These are phyloP conservation scores for Epichloe hybrida DNA, from an alignment of 2,329 filamentous ascomycete species.

Conservation along the genomic window DNA sequence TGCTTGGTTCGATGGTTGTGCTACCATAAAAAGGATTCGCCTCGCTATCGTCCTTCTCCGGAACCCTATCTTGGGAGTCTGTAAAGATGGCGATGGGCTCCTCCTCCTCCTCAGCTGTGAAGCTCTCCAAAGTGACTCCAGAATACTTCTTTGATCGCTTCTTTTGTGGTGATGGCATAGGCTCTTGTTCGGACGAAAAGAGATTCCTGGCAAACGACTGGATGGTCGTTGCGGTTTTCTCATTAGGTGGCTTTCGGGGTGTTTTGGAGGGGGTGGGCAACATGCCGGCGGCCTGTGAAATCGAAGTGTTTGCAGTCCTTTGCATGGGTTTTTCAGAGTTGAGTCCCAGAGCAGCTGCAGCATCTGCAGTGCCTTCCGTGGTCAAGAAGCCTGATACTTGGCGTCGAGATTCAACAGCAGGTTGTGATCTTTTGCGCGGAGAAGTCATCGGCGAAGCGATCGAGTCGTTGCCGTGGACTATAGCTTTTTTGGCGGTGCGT, in stretches of 20 bases:
- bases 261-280: slow-evolving; percentile 76
- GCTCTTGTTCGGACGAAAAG: slow-evolving; percentile 45
- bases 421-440: slow-evolving; percentile 37
- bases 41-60: slow-evolving; percentile 47
- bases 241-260: slow-evolving; percentile 47
- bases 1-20: slow-evolving; percentile 26
- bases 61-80: slow-evolving; percentile 66
- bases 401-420: slow-evolving; percentile 33
- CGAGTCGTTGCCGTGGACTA: slow-evolving; percentile 14
- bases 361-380: slow-evolving; percentile 27
- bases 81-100: slow-evolving; percentile 60
- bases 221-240: slow-evolving; percentile 37
- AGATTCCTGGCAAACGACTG: slow-evolving; percentile 45
- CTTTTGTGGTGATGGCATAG: slow-evolving; percentile 46
- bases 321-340: slow-evolving; percentile 14
- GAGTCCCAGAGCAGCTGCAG: slow-evolving; percentile 29
- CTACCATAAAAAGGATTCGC: slow-evolving; percentile 61
- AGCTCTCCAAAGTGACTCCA: slow-evolving; percentile 42
- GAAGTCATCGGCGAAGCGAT: slow-evolving; percentile 31
- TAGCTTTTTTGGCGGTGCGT: slow-evolving; percentile 19
- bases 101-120: slow-evolving; percentile 41
- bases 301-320: slow-evolving; percentile 13
- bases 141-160: slow-evolving; percentile 43
- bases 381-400: slow-evolving; percentile 33
- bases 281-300: slow-evolving; percentile 35